These are phyloP conservation scores for Beauveria pseudobassiana DNA, from an alignment of 2,329 filamentous ascomycete species.

Conservation along the genomic window DNA sequence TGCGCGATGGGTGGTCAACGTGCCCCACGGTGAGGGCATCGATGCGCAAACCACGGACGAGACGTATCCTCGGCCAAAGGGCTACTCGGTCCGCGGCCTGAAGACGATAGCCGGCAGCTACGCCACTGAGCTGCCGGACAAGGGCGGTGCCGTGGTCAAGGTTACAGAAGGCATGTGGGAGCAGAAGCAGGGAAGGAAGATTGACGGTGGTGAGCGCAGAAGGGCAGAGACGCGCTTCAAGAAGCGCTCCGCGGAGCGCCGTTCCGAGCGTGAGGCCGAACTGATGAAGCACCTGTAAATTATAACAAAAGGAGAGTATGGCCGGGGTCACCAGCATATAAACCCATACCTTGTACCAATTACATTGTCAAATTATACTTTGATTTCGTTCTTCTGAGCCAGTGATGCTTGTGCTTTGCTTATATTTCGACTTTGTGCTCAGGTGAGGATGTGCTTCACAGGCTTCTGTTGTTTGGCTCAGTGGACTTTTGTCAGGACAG, in stretches of 20 bases:
- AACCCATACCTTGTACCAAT: conserved; percentile 6
- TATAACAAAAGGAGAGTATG: background rate
- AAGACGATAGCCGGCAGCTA: conserved; percentile 69
- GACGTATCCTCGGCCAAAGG: conserved; percentile 24
- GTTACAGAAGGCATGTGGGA: conserved; percentile 92
- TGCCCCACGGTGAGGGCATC: conserved; percentile 38
- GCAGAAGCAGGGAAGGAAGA: conserved; percentile 75
- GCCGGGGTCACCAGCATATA: background rate
- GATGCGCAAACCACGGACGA: conserved; percentile 11
- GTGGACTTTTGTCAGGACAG: no score
- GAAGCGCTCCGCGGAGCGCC: conserved; percentile 70
- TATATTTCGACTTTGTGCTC: background rate
- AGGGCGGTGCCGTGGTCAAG: conserved; percentile 56
- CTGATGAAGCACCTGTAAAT: conserved; percentile 25
- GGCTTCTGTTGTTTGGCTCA: no score
- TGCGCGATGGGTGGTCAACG: conserved; percentile 46
- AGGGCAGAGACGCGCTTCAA: conserved; percentile 81
- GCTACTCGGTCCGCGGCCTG: conserved; percentile 59
- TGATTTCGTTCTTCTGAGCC: background rate
- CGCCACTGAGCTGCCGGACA: conserved; percentile 59
- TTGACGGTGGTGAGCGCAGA: conserved; percentile 92
- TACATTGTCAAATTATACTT: conserved; percentile 1
- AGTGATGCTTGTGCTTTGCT: background rate
- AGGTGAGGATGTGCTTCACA: no score
- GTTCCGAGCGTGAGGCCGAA: conserved; percentile 51